phyloP scores from a whole-genome alignment of 2,329 filamentous ascomycete genomes.

The Calonectria montana region DNA sequence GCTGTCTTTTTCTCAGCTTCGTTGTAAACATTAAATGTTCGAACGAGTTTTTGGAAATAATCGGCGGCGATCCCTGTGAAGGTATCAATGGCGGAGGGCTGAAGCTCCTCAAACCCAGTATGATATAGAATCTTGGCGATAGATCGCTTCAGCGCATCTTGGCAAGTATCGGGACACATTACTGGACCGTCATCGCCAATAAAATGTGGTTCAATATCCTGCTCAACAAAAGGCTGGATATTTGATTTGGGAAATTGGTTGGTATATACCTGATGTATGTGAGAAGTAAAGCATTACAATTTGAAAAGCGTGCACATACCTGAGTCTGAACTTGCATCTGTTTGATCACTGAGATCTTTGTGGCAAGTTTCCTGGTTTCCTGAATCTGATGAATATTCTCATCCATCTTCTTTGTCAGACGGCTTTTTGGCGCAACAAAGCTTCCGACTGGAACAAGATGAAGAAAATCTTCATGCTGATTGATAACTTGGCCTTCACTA shows the following conservation, averaged over 20 bases:
- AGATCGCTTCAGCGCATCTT: constrained; percentile 87
- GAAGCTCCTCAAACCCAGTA: constrained; percentile 95
- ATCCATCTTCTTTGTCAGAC: constrained; percentile 83
- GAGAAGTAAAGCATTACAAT: constrained; percentile 1
- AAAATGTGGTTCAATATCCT: constrained; percentile 89
- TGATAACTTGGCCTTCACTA: constrained; percentile 86
- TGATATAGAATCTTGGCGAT: constrained; percentile 97
- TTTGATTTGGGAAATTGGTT: constrained; percentile 99
- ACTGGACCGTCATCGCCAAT: constrained; percentile 89
- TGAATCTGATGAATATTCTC: constrained; percentile 95
- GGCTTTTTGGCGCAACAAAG: constrained; percentile 81
- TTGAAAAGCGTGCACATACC: constrained; percentile 60
- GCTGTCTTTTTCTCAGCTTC: constrained; percentile 82
- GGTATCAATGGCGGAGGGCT: constrained; percentile 91
- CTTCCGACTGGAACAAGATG: constrained; percentile 78
- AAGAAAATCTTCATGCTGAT: constrained; percentile 87
- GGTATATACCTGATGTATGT: constrained; percentile 78
- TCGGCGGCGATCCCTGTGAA: constrained; percentile 90
- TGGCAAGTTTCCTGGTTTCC: constrained; percentile 93
- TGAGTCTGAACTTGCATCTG: constrained; percentile 99
- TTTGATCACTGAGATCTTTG: constrained; percentile 97
- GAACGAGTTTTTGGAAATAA: constrained; percentile 87
- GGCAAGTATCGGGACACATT: constrained; percentile 85
- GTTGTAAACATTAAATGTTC: constrained; percentile 83
- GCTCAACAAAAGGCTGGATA: constrained; percentile 86